Evolutionary conservation across 768 basidiomycete genomes (phyloP).

Genomic region (Leccinum disarticulatum): DNA sequence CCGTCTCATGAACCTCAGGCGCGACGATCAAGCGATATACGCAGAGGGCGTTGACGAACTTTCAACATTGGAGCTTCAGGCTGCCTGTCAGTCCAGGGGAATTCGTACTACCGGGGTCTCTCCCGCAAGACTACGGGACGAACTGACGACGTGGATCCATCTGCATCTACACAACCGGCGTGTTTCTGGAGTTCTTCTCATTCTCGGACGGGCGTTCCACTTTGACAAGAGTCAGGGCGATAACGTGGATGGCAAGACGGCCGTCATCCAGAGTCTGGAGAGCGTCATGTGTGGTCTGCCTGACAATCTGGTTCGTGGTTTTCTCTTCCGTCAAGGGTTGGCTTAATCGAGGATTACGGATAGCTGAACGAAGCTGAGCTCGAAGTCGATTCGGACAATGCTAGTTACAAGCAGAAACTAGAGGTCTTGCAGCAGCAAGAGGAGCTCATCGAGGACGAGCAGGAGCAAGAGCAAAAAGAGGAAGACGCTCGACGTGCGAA

Average conservation of each 20-base stretch:
- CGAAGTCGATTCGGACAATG: slow-evolving; percentile 90
- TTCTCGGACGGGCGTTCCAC: slow-evolving; percentile 93
- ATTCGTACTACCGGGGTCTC: slow-evolving; percentile 87
- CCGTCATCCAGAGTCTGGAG: slow-evolving; percentile 79
- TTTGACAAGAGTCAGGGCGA: slow-evolving; percentile 78
- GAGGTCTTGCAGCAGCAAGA: slow-evolving; percentile 98
- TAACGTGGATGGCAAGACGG: slow-evolving; percentile 80
- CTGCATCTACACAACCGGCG: slow-evolving; percentile 87
- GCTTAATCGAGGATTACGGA: background rate
- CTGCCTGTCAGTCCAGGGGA: slow-evolving; percentile 91
- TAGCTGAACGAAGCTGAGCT: slow-evolving; percentile 97
- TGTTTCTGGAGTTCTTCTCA: slow-evolving; percentile 90
- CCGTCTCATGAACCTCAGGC: slow-evolving; percentile 76
- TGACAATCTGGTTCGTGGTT: slow-evolving; percentile 78
- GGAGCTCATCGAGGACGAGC: slow-evolving; percentile 98
- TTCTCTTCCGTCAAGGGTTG: accelerated
- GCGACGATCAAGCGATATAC: slow-evolving; percentile 92
- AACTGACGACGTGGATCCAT: slow-evolving; percentile 89
- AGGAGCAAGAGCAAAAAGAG: slow-evolving; percentile 96
- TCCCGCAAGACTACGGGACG: slow-evolving; percentile 84
- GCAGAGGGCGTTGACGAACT: slow-evolving; percentile 88
- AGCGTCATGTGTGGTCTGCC: slow-evolving; percentile 89
- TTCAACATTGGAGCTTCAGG: slow-evolving; percentile 88
- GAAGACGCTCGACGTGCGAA: slow-evolving; percentile 86
- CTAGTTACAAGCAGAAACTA: slow-evolving; percentile 96